Conservation (phyloP, 495 filamentous ascomycete species). For the Aspergillus asperescens region DNA sequence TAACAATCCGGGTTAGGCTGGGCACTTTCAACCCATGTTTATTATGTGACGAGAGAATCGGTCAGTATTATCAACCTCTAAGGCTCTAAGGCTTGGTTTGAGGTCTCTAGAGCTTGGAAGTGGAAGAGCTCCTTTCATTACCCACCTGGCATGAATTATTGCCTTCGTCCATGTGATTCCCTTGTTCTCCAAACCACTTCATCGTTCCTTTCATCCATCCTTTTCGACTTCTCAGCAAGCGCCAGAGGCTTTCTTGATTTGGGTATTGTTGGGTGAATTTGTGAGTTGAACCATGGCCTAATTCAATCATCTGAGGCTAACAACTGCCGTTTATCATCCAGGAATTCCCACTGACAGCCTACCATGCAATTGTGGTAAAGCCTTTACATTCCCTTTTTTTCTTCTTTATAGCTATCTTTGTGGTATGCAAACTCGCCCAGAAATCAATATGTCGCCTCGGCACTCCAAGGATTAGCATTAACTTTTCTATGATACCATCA, state of each 20-base stretch:
- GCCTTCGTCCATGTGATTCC: slow-evolving; percentile 8
- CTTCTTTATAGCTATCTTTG: slow-evolving; percentile 9
- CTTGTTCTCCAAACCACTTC: slow-evolving; percentile 8
- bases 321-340: slow-evolving; percentile 13
- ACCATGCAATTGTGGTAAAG: slow-evolving; percentile 11
- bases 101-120: slow-evolving; percentile 21
- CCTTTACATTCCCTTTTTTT: slow-evolving; percentile 12
- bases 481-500: slow-evolving; percentile 11
- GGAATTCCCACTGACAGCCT: slow-evolving; percentile 2
- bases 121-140: slow-evolving; percentile 14
- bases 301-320: slow-evolving; percentile 10
- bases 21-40: slow-evolving; percentile 7
- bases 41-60: slow-evolving; percentile 11
- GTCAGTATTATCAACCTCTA: slow-evolving; percentile 20
- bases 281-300: slow-evolving; percentile 15
- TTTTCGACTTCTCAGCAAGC: slow-evolving; percentile 13
- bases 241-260: slow-evolving; percentile 24
- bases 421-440: slow-evolving; percentile 12
- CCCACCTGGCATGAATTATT: slow-evolving; percentile 14
- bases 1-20: slow-evolving; percentile 9
- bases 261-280: slow-evolving; percentile 11
- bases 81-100: slow-evolving; percentile 20
- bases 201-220: slow-evolving; percentile 1
- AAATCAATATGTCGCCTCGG: background rate
- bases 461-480: background rate